Percentiles rank a stretch among this genome's conserved stretches.
Conservation (phyloP, 495 filamentous ascomycete genomes). For the Endocarpon pusillum region DNA sequence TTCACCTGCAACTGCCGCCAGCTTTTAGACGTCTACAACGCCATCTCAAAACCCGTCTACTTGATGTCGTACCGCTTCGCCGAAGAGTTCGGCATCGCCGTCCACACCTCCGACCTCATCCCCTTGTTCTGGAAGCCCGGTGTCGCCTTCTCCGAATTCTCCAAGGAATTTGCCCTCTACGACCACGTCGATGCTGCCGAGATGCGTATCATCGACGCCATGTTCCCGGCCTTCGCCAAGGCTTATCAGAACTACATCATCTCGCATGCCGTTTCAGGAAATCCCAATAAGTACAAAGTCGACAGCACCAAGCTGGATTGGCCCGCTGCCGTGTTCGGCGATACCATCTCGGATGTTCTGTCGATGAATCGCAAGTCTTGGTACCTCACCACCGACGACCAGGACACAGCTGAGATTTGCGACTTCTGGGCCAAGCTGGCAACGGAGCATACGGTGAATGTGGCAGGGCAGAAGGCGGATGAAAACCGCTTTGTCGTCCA, state of each 20-base stretch:
- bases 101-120: conserved; percentile 18
- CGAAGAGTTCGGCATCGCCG: conserved; percentile 20
- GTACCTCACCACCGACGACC: neutral
- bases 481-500: no score
- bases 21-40: conserved; percentile 20
- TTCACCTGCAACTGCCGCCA: conserved; percentile 21
- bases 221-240: conserved; percentile 17
- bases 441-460: neutral
- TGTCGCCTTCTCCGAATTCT: conserved; percentile 15
- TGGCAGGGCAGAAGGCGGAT: no score
- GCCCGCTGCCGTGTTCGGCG: neutral
- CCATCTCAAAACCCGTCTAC: conserved; percentile 20
- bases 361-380: neutral
- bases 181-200: conserved; percentile 2
- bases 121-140: conserved; percentile 19
- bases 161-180: conserved; percentile 16
- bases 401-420: neutral
- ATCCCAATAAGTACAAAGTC: conserved; percentile 14
- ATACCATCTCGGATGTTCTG: neutral
- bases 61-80: conserved; percentile 19
- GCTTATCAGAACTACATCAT: conserved; percentile 23
- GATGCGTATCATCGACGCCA: conserved; percentile 1
- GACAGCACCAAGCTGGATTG: neutral
- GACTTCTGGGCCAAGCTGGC: neutral
- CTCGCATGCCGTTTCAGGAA: conserved; percentile 18